A percentile compares a stretch with the other conserved stretches of the same genome.
Evolutionary conservation across 768 basidiomycete genomes (phyloP).

Genomic region (Psilocybe sp.): DNA sequence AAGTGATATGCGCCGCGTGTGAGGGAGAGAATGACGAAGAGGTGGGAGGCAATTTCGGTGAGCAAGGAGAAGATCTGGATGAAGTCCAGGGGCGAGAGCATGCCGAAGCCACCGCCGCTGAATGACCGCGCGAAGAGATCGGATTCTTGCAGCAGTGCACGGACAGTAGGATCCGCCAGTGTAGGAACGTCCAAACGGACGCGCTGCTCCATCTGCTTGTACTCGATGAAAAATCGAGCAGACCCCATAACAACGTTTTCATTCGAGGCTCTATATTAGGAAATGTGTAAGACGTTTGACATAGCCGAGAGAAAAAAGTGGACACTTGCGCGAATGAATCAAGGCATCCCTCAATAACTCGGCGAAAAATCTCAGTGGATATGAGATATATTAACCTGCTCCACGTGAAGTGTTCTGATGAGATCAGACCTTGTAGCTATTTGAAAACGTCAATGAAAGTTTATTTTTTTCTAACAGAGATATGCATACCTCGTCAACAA

Average conservation of each 20-base stretch:
- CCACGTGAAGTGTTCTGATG: constrained; percentile 73
- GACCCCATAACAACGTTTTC: constrained; percentile 73
- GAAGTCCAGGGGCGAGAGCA: constrained; percentile 78
- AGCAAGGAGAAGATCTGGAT: constrained; percentile 68
- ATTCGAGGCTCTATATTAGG: constrained; percentile 43
- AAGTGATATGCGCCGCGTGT: constrained; percentile 55
- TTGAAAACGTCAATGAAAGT: constrained; percentile 11
- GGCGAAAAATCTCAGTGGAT: constrained; percentile 60
- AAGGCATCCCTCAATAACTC: constrained; percentile 60
- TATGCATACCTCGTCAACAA: constrained; percentile 73
- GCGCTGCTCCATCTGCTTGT: constrained; percentile 75
- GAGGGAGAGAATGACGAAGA: constrained; percentile 65
- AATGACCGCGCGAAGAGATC: constrained; percentile 84
- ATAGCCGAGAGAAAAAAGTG: constrained; percentile 6
- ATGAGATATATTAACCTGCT: constrained; percentile 56
- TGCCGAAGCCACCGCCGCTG: constrained; percentile 72
- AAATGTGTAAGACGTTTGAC: constrained; percentile 4
- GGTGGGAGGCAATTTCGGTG: constrained; percentile 70
- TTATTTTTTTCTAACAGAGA: constrained; percentile 9
- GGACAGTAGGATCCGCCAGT: constrained; percentile 66
- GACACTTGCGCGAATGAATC: constrained; percentile 71
- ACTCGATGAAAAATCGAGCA: constrained; percentile 72
- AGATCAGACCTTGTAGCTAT: constrained; percentile 68
- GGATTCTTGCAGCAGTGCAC: constrained; percentile 82
- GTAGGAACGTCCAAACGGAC: constrained; percentile 78